Percentiles rank a stretch among this genome's conserved stretches.
phyloP scores from a whole-genome alignment of 176 grass and related monocot genomes.

The Oryza brachyantha region DNA sequence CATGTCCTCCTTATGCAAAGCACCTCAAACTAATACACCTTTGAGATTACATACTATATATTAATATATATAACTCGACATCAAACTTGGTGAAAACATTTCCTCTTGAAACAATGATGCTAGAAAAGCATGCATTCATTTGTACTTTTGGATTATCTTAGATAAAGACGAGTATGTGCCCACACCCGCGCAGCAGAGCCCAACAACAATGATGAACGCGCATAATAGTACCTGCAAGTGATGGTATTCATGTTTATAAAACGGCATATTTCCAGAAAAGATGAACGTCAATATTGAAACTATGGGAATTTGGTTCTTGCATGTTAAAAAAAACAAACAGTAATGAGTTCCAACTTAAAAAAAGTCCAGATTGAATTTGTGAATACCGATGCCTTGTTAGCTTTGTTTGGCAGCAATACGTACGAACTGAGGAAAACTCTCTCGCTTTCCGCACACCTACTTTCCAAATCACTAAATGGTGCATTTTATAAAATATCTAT shows the following conservation, averaged over 20 bases:
- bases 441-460: too few species aligned
- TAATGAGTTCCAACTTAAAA: neutral
- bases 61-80: slow-evolving; percentile 3
- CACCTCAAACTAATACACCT: neutral
- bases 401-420: too few species aligned
- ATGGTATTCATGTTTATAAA: neutral
- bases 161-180: slow-evolving; percentile 63
- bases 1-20: neutral
- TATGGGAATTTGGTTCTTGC: neutral
- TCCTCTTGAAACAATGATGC: neutral
- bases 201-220: slow-evolving; percentile 44
- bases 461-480: too few species aligned
- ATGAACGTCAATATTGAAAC: neutral
- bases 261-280: neutral
- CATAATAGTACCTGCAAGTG: slow-evolving; percentile 41
- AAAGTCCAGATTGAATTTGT: neutral
- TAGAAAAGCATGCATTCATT: slow-evolving; percentile 15
- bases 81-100: neutral
- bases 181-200: slow-evolving; percentile 38
- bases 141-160: slow-evolving; percentile 53
- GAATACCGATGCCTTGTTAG: neutral
- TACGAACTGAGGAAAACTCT: too few species aligned
- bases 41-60: neutral
- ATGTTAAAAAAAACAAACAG: neutral
- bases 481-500: too few species aligned